Evolutionary conservation across 2,329 filamentous ascomycete species (phyloP).

Genomic region (Apiospora marii): DNA sequence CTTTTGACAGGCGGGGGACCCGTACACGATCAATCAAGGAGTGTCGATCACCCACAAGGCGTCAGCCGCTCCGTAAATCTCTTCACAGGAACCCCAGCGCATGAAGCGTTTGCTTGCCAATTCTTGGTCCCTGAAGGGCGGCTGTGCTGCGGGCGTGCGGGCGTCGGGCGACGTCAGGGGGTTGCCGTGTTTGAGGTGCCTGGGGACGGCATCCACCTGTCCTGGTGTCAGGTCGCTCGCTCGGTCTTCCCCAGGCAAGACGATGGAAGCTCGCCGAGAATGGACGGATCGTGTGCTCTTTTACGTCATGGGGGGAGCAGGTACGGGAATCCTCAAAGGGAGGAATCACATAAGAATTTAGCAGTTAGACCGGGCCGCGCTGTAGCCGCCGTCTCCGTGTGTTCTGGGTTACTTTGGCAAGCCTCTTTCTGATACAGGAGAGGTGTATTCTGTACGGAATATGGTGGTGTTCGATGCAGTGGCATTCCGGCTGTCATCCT

Average conservation of each 20-base stretch:
- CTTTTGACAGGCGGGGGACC: slow-evolving; percentile 4
- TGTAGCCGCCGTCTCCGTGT: no score
- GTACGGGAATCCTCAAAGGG: not conserved
- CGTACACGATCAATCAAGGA: not conserved
- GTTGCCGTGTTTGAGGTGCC: not conserved
- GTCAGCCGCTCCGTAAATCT: not conserved
- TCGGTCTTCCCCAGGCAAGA: slow-evolving; percentile 1
- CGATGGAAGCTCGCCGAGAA: not conserved
- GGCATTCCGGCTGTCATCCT: not conserved
- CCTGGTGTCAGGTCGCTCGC: not conserved
- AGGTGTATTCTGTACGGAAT: not conserved
- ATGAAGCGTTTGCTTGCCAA: slow-evolving; percentile 2
- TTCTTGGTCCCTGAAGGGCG: not conserved
- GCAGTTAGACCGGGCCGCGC: not conserved
- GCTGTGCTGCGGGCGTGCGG: slow-evolving; percentile 3
- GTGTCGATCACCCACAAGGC: slow-evolving; percentile 5
- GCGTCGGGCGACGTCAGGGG: not conserved
- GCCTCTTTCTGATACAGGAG: not conserved
- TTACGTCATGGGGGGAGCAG: not conserved
- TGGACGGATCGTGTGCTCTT: not conserved
- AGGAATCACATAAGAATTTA: not conserved
- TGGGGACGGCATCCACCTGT: not conserved
- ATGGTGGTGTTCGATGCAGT: not conserved
- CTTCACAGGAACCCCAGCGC: not conserved
- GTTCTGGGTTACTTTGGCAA: not conserved